A percentile compares a stretch with the other conserved stretches of the same genome.
Evolutionary conservation across 2,329 filamentous ascomycete species (phyloP).

Genomic region (Alternaria metachromatica): DNA sequence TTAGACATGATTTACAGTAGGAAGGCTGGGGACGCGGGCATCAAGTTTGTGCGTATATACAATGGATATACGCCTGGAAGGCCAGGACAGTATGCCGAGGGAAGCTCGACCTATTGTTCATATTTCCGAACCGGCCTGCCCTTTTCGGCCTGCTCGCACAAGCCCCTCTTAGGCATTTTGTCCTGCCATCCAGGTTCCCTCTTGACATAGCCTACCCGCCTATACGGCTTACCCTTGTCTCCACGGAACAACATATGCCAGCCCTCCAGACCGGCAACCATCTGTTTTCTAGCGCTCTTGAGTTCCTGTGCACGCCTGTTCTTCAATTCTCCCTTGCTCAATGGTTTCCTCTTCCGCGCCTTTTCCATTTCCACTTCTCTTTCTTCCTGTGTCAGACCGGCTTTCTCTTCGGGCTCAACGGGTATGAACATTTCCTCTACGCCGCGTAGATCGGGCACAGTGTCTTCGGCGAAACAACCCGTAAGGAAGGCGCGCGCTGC

Average conservation of each 20-base stretch:
- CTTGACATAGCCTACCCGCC: conserved; percentile 76
- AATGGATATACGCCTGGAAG: not conserved
- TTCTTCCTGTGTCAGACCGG: conserved; percentile 27
- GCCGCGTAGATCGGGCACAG: conserved; percentile 82
- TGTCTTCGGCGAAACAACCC: conserved; percentile 87
- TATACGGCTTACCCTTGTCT: conserved; percentile 78
- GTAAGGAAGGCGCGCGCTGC: conserved; percentile 90
- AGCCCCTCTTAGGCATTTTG: conserved; percentile 61
- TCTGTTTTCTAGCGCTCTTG: conserved; percentile 68
- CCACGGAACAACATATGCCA: conserved; percentile 82
- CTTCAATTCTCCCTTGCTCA: conserved; percentile 51
- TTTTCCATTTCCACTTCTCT: conserved; percentile 36
- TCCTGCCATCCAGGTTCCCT: conserved; percentile 67
- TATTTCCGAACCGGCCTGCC: conserved; percentile 63
- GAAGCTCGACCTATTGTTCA: conserved; percentile 4
- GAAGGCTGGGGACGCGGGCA: not conserved
- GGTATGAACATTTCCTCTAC: conserved; percentile 83
- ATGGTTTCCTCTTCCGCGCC: conserved; percentile 26
- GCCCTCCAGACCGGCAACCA: conserved; percentile 72
- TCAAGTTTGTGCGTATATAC: not conserved
- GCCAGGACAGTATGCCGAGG: not conserved
- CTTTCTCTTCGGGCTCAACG: conserved; percentile 62
- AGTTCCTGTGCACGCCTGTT: conserved; percentile 67
- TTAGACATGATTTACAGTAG: not conserved
- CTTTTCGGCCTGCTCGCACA: conserved; percentile 76